Percentiles rank a stretch among this genome's conserved stretches.
phyloP scores from a whole-genome alignment of 441 rosid species.

The Macaranga tanarius region DNA sequence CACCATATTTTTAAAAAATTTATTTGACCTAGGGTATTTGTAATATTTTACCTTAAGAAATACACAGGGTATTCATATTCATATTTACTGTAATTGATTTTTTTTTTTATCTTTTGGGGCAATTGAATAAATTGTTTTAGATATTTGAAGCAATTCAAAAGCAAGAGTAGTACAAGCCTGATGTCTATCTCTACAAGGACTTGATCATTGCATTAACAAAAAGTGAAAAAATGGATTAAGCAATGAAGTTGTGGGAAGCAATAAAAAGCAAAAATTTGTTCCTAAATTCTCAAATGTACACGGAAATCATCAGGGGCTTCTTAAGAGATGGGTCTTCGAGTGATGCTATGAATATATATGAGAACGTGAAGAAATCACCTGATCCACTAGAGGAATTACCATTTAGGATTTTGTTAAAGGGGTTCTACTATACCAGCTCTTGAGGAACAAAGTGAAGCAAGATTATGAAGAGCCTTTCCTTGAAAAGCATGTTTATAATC shows the following conservation, averaged over 20 bases:
- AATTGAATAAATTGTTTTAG: conserved; percentile 38
- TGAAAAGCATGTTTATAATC: conserved; percentile 87
- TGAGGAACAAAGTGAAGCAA: conserved; percentile 90
- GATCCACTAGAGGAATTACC: conserved; percentile 95
- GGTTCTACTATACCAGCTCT: conserved; percentile 87
- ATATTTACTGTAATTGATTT: background rate
- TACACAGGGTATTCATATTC: background rate
- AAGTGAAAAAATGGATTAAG: conserved; percentile 74
- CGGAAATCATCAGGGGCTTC: conserved; percentile 84
- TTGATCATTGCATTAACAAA: conserved; percentile 66
- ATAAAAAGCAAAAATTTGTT: conserved; percentile 74
- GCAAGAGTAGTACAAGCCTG: conserved; percentile 88
- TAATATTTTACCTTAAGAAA: too few species aligned
- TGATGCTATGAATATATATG: conserved; percentile 95
- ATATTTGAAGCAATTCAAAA: conserved; percentile 67
- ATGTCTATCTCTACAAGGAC: conserved; percentile 86
- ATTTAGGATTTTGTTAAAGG: conserved; percentile 82
- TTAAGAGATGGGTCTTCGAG: conserved; percentile 84
- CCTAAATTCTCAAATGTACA: conserved; percentile 87
- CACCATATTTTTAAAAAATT: too few species aligned
- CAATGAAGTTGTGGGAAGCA: conserved; percentile 73
- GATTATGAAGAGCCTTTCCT: conserved; percentile 94
- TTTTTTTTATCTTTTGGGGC: too few species aligned
- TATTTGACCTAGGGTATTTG: too few species aligned
- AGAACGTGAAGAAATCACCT: conserved; percentile 92